phyloP scores from a whole-genome alignment of 805 yeast genomes.

The Starmerella scarabaei region DNA sequence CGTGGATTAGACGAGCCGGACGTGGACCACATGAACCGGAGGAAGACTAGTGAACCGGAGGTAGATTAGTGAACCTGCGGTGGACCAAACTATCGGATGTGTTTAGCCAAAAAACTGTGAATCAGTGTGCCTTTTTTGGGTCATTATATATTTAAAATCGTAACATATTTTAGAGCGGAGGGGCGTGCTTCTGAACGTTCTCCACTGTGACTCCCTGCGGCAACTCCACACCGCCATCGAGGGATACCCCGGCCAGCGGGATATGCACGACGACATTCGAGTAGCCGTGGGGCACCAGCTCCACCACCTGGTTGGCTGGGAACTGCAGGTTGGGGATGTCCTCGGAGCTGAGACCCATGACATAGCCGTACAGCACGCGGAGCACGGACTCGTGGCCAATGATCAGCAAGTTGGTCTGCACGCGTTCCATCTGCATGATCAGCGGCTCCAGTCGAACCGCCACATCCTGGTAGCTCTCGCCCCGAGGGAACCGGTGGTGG shows the following conservation, averaged over 20 bases:
- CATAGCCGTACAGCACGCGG: conserved; percentile 81
- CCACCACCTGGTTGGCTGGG: conserved; percentile 71
- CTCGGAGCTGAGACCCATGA: conserved; percentile 78
- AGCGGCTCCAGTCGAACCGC: conserved; percentile 91
- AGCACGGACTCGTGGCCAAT: conserved; percentile 89
- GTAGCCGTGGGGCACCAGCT: conserved; percentile 35
- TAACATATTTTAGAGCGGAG: too few relatives aligned
- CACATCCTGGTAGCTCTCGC: conserved; percentile 91
- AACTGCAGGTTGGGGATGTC: conserved; percentile 75
- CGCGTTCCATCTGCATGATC: conserved; percentile 84
- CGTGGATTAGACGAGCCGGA: too few relatives aligned
- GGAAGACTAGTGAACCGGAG: too few relatives aligned
- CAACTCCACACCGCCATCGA: conserved; percentile 19
- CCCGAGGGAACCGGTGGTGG: conserved; percentile 81
- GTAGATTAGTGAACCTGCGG: too few relatives aligned
- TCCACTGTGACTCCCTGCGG: conserved; percentile 5
- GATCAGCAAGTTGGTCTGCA: conserved; percentile 64
- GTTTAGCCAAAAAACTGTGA: too few relatives aligned
- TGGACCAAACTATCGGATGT: too few relatives aligned
- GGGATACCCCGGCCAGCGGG: conserved; percentile 20
- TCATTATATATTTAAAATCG: background rate
- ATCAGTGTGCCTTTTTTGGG: too few relatives aligned
- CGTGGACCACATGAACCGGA: too few relatives aligned
- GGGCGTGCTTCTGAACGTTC: background rate
- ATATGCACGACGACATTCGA: conserved; percentile 19